phyloP scores from a whole-genome alignment of 208 protist genomes.

The Novymonas esmeraldas region DNA sequence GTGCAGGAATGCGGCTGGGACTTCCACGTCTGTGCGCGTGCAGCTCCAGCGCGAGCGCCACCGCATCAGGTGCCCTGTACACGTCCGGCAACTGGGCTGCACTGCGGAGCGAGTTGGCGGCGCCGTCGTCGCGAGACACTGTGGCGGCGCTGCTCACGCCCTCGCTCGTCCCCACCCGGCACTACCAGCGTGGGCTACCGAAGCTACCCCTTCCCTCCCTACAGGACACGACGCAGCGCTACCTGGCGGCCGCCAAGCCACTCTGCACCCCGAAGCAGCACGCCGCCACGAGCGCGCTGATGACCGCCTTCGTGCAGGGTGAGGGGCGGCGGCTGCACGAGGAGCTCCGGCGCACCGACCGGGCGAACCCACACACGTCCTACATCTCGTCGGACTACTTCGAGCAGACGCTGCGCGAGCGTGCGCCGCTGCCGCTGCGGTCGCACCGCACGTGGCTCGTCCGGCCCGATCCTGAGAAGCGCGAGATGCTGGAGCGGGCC shows the following conservation, averaged over 20 bases:
- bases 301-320: conserved; percentile 51
- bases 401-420: conserved; percentile 57
- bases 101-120: conserved; percentile 20
- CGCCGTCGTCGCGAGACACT: conserved; percentile 9
- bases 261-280: conserved; percentile 58
- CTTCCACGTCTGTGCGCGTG: conserved; percentile 12
- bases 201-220: conserved; percentile 77
- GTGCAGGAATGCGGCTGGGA: conserved; percentile 3
- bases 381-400: conserved; percentile 87
- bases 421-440: conserved; percentile 68
- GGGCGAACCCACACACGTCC: conserved; percentile 84
- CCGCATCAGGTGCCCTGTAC: not conserved
- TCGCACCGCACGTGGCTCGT: conserved; percentile 61
- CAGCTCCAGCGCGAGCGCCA: not conserved
- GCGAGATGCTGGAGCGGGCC: conserved; percentile 72
- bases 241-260: conserved; percentile 55
- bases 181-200: conserved; percentile 85
- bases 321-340: conserved; percentile 68
- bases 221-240: conserved; percentile 46
- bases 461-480: conserved; percentile 50
- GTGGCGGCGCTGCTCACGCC: conserved; percentile 21
- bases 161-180: conserved; percentile 62
- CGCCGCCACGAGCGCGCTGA: conserved; percentile 33
- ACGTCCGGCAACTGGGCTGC: conserved; percentile 38
- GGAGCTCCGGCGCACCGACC: conserved; percentile 72